Evolutionary conservation across 768 basidiomycete species (phyloP).

Genomic region (Ephemerocybe angulata): DNA sequence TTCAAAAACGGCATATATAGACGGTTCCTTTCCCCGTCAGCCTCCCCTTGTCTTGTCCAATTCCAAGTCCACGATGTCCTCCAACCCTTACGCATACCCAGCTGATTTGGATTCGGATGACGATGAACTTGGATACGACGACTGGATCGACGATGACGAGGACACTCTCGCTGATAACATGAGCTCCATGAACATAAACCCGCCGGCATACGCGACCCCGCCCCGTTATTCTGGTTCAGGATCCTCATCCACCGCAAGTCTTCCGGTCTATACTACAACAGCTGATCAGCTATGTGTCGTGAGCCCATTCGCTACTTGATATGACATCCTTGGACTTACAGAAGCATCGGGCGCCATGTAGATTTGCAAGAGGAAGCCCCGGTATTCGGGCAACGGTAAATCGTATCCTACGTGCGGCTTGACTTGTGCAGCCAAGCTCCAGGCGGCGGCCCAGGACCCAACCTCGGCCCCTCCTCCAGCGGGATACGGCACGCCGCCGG

Average conservation of each 20-base stretch:
- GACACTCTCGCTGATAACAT: background rate
- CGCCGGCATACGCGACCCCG: too few relatives aligned
- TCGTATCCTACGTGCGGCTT: background rate
- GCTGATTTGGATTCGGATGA: conserved; percentile 9
- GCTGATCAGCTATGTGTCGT: conserved; percentile 1
- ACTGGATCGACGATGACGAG: background rate
- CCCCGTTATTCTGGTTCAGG: background rate
- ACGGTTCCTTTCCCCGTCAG: background rate
- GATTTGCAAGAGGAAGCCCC: background rate
- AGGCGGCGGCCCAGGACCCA: background rate
- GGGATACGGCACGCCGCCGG: background rate
- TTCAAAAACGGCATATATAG: background rate
- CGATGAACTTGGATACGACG: conserved; percentile 1
- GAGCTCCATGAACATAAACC: background rate
- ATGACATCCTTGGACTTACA: background rate
- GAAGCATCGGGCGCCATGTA: background rate
- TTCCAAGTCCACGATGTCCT: background rate
- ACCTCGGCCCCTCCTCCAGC: background rate
- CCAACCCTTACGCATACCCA: background rate
- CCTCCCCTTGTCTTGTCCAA: background rate
- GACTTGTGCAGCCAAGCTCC: background rate
- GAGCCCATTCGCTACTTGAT: background rate
- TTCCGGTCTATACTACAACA: background rate
- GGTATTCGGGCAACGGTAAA: background rate
- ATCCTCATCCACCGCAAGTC: background rate